Base-by-base conservation (phyloP, 1,284 basidiomycete genomes). In the Cutaneotrichosporon cyanovorans region DNA sequence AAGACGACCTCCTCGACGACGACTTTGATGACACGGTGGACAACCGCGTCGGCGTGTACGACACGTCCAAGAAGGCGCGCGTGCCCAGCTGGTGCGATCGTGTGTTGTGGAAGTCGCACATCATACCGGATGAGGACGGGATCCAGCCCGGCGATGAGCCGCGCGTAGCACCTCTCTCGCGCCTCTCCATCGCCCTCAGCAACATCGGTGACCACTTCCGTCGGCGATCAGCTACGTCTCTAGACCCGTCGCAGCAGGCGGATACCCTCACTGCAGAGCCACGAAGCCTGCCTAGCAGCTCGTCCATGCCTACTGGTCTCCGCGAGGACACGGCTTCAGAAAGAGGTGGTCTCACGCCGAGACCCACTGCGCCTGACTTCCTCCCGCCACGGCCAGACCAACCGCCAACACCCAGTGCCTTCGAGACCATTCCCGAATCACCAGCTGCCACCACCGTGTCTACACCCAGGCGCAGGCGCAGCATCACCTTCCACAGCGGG, bases 81-180 rank as follows among this genome's bases (percentile, higher is more conserved):
- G 73, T 76, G 1, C 75, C 75, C 0, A 72, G 69, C 37, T 76
- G 75, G 75, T 73, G 72, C 51, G 72, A 73, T 48, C 57, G 72
- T 15, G 68, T 73, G 4, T 55, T 73, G 5, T 73, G 66, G 69
- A 72, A 71, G 48, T 56, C 66, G 0, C 63, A 65, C 38, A 53
- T 70, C 23, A 51, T 59, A 12, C 62, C 67, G 9, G 66, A 66
- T 48, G 34, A 33, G 23, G 43, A 46, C 23, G 46, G 45, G 46
- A 3, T n/a, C 50, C 42, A 1, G 19, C 46, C 11, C 19, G 20
- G 16, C 4, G 21, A 14, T 7, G 16, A 22, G 16, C 20, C 21
- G 19, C 11, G 25, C 25, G n/a, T n/a, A n/a, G n/a, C n/a, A n/a
- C n/a, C n/a, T n/a, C n/a, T n/a, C n/a, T n/a, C n/a, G n/a, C n/a